These are phyloP conservation scores for Jaapia argillacea DNA, from an alignment of 768 basidiomycete genomes.

Conservation along the genomic window DNA sequence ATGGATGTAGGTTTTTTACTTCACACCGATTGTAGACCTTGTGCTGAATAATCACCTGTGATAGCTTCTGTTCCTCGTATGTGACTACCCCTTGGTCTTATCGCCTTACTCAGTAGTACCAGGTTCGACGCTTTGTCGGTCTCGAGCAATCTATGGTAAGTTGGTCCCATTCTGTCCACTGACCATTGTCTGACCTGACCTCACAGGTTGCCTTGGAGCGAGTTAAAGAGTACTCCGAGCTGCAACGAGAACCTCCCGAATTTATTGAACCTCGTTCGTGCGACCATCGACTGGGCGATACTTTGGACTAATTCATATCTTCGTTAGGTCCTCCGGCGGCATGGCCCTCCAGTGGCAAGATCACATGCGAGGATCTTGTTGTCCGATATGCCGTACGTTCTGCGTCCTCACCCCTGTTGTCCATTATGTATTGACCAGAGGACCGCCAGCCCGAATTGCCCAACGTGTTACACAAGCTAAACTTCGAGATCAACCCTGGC, in stretches of 20 bases:
- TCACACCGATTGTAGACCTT: neutral
- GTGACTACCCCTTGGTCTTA: slow-evolving; percentile 8
- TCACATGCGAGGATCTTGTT: slow-evolving; percentile 65
- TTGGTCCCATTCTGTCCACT: neutral
- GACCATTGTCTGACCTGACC: neutral
- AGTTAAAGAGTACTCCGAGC: slow-evolving; percentile 84
- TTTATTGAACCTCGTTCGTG: slow-evolving; percentile 80
- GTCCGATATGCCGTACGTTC: slow-evolving; percentile 66
- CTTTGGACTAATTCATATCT: no score
- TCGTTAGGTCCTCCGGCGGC: slow-evolving; percentile 61
- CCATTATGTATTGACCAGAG: no score
- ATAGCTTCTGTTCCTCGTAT: slow-evolving; percentile 52
- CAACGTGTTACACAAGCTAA: slow-evolving; percentile 71
- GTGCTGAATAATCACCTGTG: neutral
- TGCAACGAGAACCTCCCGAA: slow-evolving; percentile 70
- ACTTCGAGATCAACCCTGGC: slow-evolving; percentile 60
- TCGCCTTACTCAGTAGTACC: no score
- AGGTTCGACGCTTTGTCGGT: slow-evolving; percentile 75
- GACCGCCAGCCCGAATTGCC: slow-evolving; percentile 68
- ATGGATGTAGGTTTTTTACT: slow-evolving; percentile 37
- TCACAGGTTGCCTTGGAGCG: slow-evolving; percentile 74
- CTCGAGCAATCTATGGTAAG: slow-evolving; percentile 87
- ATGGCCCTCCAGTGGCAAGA: slow-evolving; percentile 69
- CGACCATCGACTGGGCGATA: no score
- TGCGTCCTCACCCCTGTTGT: slow-evolving; percentile 26